Percentiles rank a stretch among this genome's conserved stretches.
Conservation (phyloP, 352 stramenopile species). For the Thalassiosira hispida region DNA sequence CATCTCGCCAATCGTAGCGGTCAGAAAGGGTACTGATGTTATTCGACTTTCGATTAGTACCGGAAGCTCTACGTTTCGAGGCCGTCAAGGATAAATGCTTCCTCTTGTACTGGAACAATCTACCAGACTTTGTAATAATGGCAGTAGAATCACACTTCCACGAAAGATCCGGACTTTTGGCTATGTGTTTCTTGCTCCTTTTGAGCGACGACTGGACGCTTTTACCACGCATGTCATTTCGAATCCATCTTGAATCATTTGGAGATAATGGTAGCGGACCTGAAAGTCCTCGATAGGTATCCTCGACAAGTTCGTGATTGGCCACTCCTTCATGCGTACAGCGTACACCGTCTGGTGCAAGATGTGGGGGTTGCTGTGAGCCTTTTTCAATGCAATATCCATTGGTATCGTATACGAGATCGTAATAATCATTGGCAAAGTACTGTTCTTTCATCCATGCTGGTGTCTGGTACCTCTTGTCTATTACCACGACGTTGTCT, state of each 20-base stretch:
- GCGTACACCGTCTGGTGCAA: slow-evolving; percentile 69
- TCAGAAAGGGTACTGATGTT: slow-evolving; percentile 48
- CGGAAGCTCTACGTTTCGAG: neutral
- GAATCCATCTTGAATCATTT: slow-evolving; percentile 15
- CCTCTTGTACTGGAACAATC: slow-evolving; percentile 12
- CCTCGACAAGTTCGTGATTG: slow-evolving; percentile 47
- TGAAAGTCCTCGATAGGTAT: slow-evolving; percentile 51
- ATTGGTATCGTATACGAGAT: slow-evolving; percentile 76
- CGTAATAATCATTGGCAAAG: slow-evolving; percentile 85
- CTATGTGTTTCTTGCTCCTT: slow-evolving; percentile 29
- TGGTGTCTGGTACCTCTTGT: slow-evolving; percentile 11
- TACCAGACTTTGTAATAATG: slow-evolving; percentile 31
- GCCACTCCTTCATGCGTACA: slow-evolving; percentile 68
- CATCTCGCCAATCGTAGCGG: slow-evolving; percentile 70
- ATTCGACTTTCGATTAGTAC: slow-evolving; percentile 16
- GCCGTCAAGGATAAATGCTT: neutral
- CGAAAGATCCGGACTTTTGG: slow-evolving; percentile 25
- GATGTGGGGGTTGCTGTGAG: slow-evolving; percentile 73
- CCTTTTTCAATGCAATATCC: slow-evolving; percentile 81
- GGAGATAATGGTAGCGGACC: slow-evolving; percentile 59
- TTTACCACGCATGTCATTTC: slow-evolving; percentile 29
- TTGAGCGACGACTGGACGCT: slow-evolving; percentile 16
- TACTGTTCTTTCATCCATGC: slow-evolving; percentile 82
- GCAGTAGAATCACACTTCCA: slow-evolving; percentile 31
- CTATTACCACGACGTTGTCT: neutral